Evolutionary conservation across 2,329 filamentous ascomycete genomes (phyloP).

Genomic region (Esteya vermicola): DNA sequence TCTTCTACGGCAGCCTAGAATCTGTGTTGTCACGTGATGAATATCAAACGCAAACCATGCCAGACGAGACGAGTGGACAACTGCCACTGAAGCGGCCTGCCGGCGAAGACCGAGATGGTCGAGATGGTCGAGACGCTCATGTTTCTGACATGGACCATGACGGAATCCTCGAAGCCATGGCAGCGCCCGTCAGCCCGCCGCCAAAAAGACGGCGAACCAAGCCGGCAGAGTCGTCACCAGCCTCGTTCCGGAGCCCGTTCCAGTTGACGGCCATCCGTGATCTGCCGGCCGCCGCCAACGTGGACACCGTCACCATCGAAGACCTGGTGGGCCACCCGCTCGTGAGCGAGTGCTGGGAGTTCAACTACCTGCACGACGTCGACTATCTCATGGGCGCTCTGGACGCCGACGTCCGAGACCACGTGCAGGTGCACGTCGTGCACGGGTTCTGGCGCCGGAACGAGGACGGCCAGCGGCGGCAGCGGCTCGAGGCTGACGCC

Average conservation of each 20-base stretch:
- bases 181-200: slow-evolving; percentile 31
- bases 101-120: background rate
- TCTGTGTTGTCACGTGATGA: too few species aligned
- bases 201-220: slow-evolving; percentile 16
- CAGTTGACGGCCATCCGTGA: slow-evolving; percentile 57
- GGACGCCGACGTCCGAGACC: slow-evolving; percentile 31
- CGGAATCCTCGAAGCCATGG: background rate
- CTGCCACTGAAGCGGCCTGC: background rate
- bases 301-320: slow-evolving; percentile 47
- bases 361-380: slow-evolving; percentile 52
- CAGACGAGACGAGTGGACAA: background rate
- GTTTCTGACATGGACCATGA: slow-evolving; percentile 1
- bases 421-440: slow-evolving; percentile 39
- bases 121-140: background rate
- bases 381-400: slow-evolving; percentile 40
- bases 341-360: slow-evolving; percentile 58
- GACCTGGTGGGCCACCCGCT: slow-evolving; percentile 63
- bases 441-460: slow-evolving; percentile 54
- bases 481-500: slow-evolving; percentile 44
- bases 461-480: slow-evolving; percentile 45
- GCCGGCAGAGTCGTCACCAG: background rate
- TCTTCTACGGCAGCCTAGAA: too few species aligned
- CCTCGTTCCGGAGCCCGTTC: slow-evolving; percentile 32
- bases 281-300: slow-evolving; percentile 43
- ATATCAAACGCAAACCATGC: too few species aligned